phyloP scores from a whole-genome alignment of 768 basidiomycete species.

The Lactarius sp. region DNA sequence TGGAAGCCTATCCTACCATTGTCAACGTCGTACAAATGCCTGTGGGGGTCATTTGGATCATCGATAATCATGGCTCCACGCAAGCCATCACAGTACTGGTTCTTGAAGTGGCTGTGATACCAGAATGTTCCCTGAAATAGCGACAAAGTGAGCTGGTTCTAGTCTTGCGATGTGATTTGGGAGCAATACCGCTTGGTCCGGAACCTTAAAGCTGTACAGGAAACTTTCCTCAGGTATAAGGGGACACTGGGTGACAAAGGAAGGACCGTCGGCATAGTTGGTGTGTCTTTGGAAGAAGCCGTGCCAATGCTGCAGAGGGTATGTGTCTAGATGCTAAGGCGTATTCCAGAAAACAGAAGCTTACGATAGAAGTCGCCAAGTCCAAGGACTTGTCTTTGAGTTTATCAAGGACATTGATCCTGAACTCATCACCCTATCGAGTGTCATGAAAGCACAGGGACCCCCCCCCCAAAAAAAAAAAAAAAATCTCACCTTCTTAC shows the following conservation, averaged over 20 bases:
- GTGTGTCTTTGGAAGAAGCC: slow-evolving; percentile 26
- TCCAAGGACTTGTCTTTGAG: not conserved
- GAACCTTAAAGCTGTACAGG: slow-evolving; percentile 36
- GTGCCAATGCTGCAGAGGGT: slow-evolving; percentile 24
- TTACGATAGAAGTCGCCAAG: slow-evolving; percentile 9
- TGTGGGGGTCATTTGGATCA: slow-evolving; percentile 32
- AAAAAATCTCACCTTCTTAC: slow-evolving; percentile 3
- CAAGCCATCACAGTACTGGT: slow-evolving; percentile 42
- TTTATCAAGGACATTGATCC: not conserved
- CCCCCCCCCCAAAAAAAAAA: no score
- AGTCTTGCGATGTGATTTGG: not conserved
- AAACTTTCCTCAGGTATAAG: slow-evolving; percentile 38
- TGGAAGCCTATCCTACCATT: slow-evolving; percentile 24
- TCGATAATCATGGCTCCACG: slow-evolving; percentile 36
- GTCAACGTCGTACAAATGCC: slow-evolving; percentile 32
- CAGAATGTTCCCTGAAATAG: slow-evolving; percentile 30
- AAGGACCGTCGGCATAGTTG: slow-evolving; percentile 23
- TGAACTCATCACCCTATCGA: not conserved
- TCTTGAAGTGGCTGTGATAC: slow-evolving; percentile 42
- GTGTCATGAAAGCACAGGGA: no score
- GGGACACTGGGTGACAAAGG: slow-evolving; percentile 39
- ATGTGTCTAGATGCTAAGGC: no score
- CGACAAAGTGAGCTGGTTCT: not conserved
- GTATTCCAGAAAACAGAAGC: not conserved
- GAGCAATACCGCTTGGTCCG: slow-evolving; percentile 31